Evolutionary conservation across 2,329 filamentous ascomycete genomes (phyloP), one percentile per base, ranked within the genome.

Genomic region (Colletotrichum sp.): DNA sequence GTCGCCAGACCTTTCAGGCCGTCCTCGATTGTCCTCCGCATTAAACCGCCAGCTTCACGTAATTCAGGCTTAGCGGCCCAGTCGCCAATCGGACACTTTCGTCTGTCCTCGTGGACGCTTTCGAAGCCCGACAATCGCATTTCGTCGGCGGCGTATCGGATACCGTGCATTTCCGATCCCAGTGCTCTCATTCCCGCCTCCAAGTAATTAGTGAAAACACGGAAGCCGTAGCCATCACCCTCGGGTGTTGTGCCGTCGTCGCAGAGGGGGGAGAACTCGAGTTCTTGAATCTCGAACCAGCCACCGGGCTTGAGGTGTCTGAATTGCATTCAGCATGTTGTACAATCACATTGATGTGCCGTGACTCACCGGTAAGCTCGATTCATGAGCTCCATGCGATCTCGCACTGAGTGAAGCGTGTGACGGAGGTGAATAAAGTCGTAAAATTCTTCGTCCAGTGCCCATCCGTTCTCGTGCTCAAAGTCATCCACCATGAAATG

Each of bases 281-380:
- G 84, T 55, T 90, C 89, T 73, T 89, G 87, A 29, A 89, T 79
- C 78, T 90, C 89, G 30, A 90, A 82, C 71, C 87, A 90, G 30
- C 88, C 89, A 34, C 89, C 89, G 1, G 89, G 89, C 75, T 89
- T 89, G 11, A 90, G 81, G 78, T 90, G 88, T 69, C 88, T 89
- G 57, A 16, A 6, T 5, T 3, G 11, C 8, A 8, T 19, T 71
- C 19, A 74, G 61, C 19, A 36, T 44, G 6, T 11, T 30, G n/a
- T 27, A 6, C 29, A 34, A 4, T 44, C 2, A 32, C n/a, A 11
- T 27, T 15, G 22, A 9, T 13, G 8, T 27, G 30, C 52, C 8
- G 36, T 22, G 30, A 25, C 86, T 64, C 80, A 88, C 87, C 82
- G 84, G 80, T 85, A 86, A 68, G 86, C 85, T 19, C 87, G 83